phyloP scores from a whole-genome alignment of 2,329 filamentous ascomycete genomes.

The Clonostachys rosea region DNA sequence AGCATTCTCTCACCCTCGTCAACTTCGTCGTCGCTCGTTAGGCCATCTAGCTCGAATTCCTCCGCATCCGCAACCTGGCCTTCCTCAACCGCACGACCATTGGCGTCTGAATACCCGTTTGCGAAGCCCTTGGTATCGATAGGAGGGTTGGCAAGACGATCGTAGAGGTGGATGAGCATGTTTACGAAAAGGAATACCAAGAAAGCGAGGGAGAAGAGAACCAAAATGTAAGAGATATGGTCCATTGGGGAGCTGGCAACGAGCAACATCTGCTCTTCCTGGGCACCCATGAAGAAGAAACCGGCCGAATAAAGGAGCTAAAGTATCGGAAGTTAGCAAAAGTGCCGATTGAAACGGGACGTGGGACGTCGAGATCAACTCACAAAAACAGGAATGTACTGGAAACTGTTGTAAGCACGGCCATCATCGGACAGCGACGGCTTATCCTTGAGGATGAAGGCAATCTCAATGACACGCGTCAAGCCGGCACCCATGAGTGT shows the following conservation, averaged over 20 bases:
- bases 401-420: slow-evolving; percentile 59
- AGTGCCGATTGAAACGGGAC: not conserved
- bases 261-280: slow-evolving; percentile 89
- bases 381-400: slow-evolving; percentile 49
- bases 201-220: slow-evolving; percentile 87
- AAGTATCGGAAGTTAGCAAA: slow-evolving; percentile 5
- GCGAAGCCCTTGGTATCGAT: slow-evolving; percentile 25
- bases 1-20: slow-evolving; percentile 38
- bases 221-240: slow-evolving; percentile 87
- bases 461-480: slow-evolving; percentile 83
- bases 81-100: slow-evolving; percentile 35
- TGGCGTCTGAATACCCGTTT: slow-evolving; percentile 25
- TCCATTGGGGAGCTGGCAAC: slow-evolving; percentile 71
- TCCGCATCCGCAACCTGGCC: slow-evolving; percentile 72
- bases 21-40: slow-evolving; percentile 87
- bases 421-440: slow-evolving; percentile 62
- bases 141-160: slow-evolving; percentile 45
- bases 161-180: slow-evolving; percentile 81
- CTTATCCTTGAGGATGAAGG: slow-evolving; percentile 77
- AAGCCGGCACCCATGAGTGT: slow-evolving; percentile 88
- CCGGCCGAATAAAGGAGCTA: slow-evolving; percentile 87
- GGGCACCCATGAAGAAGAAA: slow-evolving; percentile 96
- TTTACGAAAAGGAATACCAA: slow-evolving; percentile 87
- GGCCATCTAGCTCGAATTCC: slow-evolving; percentile 87
- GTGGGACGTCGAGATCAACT: slow-evolving; percentile 27